Base-by-base conservation (phyloP, 768 basidiomycete species). In the Podaxis sp. region DNA sequence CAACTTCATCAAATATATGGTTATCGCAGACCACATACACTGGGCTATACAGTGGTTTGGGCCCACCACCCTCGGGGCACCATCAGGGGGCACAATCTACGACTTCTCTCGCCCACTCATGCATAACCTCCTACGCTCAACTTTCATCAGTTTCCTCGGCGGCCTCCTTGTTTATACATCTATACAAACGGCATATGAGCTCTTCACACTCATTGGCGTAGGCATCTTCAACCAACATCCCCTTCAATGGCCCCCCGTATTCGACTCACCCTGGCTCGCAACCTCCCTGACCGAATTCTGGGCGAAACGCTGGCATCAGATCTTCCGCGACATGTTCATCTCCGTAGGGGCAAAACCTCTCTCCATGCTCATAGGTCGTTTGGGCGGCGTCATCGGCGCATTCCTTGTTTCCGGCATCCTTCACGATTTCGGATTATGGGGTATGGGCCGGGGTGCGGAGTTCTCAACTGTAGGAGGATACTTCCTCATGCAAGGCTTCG, bases 241-340 rank as follows among this genome's bases (percentile, higher is more conserved):
- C 0, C 74, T 73, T 0, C 77, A 84, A 55, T 90, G 87, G 87
- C 89, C 89, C 0, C 88, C 86, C 1, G 63, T 85, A 24, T 88
- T 89, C 70, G 74, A 82, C 58, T 55, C 73, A 5, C 89, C 89
- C 3, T 90, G 82, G 81, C 46, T 69, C 9, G 70, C 85, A 0
- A 84, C 83, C 2, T 89, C 87, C 3, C 72, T 91, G n/a, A 70
- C 75, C 40, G 80, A 85, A 24, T 83, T 87, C 61, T 91, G 89
- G 90, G 76, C 80, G 3, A 70, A 64, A 59, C 73, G 81, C n/a
- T 91, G 90, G 89, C 89, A 91, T 66, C 88, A 89, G 66, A 63
- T 85, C 4, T 87, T 89, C 67, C 80, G 88, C 9, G 80, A 85
- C 49, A 67, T 71, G 40, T 89, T 90, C 66, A 71, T 87, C 46